Base-by-base conservation (phyloP, 495 filamentous ascomycete species). In the Annulohypoxylon stygium region DNA sequence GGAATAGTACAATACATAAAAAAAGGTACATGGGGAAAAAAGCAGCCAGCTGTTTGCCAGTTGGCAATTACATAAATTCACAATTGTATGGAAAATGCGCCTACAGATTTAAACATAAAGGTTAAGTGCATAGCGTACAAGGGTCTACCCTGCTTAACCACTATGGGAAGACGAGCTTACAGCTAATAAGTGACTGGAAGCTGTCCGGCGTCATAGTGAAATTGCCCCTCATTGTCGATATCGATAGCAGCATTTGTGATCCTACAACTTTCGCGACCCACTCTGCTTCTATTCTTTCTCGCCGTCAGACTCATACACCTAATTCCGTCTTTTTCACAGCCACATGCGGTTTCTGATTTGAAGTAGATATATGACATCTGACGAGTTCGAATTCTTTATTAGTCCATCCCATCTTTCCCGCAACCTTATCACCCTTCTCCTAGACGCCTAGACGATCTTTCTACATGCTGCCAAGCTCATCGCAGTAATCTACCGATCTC, bases 231-330 rank as follows among this genome's bases (percentile, higher is more conserved):
- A 41, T 62, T 16, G 18, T 50, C 62, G 16, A 16, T 67, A 72
- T 72, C 70, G 70, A 65, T 73, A 65, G 16, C 14, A 60, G 37
- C n/a, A 43, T 43, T 41, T 16, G 20, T n/a, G 36, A 43, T 60
- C 36, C 30, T 43, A 25, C 36, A 36, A 60, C 48, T n/a, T 47
- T 62, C 9, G 14, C 63, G 65, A 65, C 59, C 70, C 70, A 73
- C 69, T 33, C 18, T 41, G 16, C 26, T 69, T 58, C 69, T 33
- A 20, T 41, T 12, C 16, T 69, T 50, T 63, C 3, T 74, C 66
- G 55, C 71, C 71, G 71, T 74, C 36, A 57, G 71, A 69, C 61
- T 74, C 71, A 74, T 26, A n/a, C 34, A 25, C 10, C 34, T 33
- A 30, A 26, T 14, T 23, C 39, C 14, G 39, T 43, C 4, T 20